phyloP scores from a whole-genome alignment of 2,329 filamentous ascomycete species.

The Nectriaceae sp. region DNA sequence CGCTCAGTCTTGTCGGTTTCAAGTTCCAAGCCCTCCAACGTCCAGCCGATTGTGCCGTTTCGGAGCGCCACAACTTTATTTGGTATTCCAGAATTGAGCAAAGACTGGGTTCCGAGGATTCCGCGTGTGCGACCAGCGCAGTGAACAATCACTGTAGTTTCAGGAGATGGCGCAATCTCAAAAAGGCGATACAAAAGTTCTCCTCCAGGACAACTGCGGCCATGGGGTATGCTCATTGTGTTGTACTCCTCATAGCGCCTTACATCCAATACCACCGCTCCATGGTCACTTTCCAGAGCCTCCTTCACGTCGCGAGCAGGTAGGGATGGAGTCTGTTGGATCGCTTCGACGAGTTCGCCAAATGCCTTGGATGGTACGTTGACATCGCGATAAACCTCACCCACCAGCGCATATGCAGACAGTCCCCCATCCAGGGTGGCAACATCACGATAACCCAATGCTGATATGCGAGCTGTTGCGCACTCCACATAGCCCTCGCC shows the following conservation, averaged over 20 bases:
- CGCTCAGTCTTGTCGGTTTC: slow-evolving; percentile 23
- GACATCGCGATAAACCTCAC: slow-evolving; percentile 33
- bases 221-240: slow-evolving; percentile 34
- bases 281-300: no score
- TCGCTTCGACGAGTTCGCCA: slow-evolving; percentile 34
- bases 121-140: slow-evolving; percentile 34
- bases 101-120: slow-evolving; percentile 31
- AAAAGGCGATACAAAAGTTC: no score
- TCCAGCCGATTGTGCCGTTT: slow-evolving; percentile 36
- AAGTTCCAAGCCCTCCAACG: slow-evolving; percentile 28
- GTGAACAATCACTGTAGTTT: slow-evolving; percentile 31
- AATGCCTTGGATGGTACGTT: slow-evolving; percentile 35
- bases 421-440: slow-evolving; percentile 28
- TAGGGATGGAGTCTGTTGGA: slow-evolving; percentile 30
- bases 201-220: slow-evolving; percentile 33
- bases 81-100: slow-evolving; percentile 27
- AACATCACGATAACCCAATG: slow-evolving; percentile 28
- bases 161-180: slow-evolving; percentile 25
- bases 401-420: slow-evolving; percentile 22
- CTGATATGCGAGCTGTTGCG: slow-evolving; percentile 20
- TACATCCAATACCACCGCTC: slow-evolving; percentile 32
- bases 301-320: slow-evolving; percentile 26
- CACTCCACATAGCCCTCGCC: slow-evolving; percentile 29
- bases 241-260: slow-evolving; percentile 31
- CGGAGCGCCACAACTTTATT: slow-evolving; percentile 31